A percentile compares a stretch with the other conserved stretches of the same genome.
These are phyloP conservation scores for Penicillium sp. DNA, from an alignment of 2,329 filamentous ascomycete species.

Conservation along the genomic window DNA sequence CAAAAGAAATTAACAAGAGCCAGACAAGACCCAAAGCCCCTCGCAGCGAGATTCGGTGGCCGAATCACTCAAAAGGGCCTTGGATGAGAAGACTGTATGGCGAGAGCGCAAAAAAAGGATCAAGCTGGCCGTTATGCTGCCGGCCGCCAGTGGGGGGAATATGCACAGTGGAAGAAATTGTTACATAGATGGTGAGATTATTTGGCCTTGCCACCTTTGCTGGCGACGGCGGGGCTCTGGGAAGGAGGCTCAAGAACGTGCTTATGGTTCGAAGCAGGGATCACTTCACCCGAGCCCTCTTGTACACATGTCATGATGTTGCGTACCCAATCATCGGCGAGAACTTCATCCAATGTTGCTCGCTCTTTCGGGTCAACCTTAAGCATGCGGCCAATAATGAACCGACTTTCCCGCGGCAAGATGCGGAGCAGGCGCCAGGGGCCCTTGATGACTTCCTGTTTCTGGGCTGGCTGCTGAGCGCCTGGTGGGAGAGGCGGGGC, in stretches of 20 bases:
- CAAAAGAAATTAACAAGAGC: background rate
- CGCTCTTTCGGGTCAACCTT: slow-evolving; percentile 83
- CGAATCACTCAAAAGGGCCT: background rate
- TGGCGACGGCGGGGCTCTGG: slow-evolving; percentile 37
- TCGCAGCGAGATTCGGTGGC: background rate
- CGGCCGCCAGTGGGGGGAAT: slow-evolving; percentile 12
- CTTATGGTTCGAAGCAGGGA: slow-evolving; percentile 75
- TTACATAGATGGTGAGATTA: slow-evolving; percentile 29
- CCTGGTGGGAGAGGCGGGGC: slow-evolving; percentile 40
- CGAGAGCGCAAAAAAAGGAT: slow-evolving; percentile 2
- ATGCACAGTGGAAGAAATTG: slow-evolving; percentile 23
- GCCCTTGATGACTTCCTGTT: slow-evolving; percentile 81
- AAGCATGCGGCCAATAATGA: slow-evolving; percentile 91
- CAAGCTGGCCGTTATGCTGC: slow-evolving; percentile 2
- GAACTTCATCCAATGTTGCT: slow-evolving; percentile 82
- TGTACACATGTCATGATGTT: slow-evolving; percentile 82
- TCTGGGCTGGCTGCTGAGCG: slow-evolving; percentile 34
- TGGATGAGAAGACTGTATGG: slow-evolving; percentile 5
- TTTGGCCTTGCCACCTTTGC: slow-evolving; percentile 38
- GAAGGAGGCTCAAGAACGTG: slow-evolving; percentile 78
- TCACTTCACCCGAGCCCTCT: slow-evolving; percentile 72
- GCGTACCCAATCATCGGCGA: slow-evolving; percentile 88
- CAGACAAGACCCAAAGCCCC: background rate
- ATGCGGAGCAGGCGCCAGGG: slow-evolving; percentile 88
- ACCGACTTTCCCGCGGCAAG: slow-evolving; percentile 83